Percentiles rank a stretch among this genome's conserved stretches.
phyloP scores from a whole-genome alignment of 106 monocot species.

The Allium cepa region DNA sequence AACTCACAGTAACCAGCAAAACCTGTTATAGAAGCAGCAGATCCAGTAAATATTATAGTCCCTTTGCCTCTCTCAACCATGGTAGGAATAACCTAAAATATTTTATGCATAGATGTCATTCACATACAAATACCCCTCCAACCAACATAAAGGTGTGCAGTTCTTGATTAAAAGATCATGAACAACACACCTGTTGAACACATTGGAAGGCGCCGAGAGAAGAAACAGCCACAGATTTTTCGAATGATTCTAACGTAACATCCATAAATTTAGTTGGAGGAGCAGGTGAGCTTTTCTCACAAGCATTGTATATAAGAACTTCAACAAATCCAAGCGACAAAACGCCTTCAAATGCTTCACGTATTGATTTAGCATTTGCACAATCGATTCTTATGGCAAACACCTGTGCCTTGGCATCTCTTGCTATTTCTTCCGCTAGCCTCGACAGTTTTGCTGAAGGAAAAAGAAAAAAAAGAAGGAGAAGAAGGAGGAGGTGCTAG shows the following conservation, averaged over 20 bases:
- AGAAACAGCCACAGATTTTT: slow-evolving; percentile 40
- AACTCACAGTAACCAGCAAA: slow-evolving; percentile 36
- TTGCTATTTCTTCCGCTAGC: slow-evolving; percentile 60
- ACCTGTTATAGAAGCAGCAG: slow-evolving; percentile 47
- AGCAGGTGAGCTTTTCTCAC: slow-evolving; percentile 5
- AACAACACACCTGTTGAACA: slow-evolving; percentile 37
- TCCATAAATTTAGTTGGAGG: slow-evolving; percentile 24
- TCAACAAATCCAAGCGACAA: slow-evolving; percentile 62
- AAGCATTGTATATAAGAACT: slow-evolving; percentile 66
- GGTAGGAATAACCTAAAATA: slow-evolving; percentile 39
- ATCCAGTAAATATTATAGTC: slow-evolving; percentile 62
- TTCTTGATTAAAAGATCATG: background rate
- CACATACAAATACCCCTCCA: too few species aligned
- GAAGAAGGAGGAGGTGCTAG: background rate
- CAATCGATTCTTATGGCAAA: slow-evolving; percentile 75
- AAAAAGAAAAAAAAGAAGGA: background rate
- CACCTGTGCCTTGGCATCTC: slow-evolving; percentile 61
- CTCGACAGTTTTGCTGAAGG: slow-evolving; percentile 42
- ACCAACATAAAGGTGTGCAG: too few species aligned
- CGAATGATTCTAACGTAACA: slow-evolving; percentile 33
- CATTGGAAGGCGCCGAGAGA: slow-evolving; percentile 54
- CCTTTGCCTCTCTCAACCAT: slow-evolving; percentile 64
- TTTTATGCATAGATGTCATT: too few species aligned
- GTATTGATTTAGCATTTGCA: slow-evolving; percentile 43
- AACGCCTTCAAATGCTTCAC: slow-evolving; percentile 70